Base-by-base conservation (phyloP, 169 alveolate species). In the Plasmodium cynomolgi region DNA sequence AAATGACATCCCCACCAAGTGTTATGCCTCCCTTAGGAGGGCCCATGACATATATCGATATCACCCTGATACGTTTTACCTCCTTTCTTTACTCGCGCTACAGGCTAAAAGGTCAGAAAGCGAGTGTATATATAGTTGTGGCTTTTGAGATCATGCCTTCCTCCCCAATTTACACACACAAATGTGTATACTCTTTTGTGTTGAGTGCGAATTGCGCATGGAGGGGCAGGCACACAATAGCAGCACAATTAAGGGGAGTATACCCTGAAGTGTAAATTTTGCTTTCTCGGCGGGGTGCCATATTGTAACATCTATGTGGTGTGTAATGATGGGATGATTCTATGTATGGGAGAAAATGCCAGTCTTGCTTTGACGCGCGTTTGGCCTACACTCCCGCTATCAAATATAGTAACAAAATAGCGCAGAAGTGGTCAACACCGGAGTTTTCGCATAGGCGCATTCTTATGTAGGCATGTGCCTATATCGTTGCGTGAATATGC, bases 41-140 rank as follows among this genome's bases (percentile, higher is more conserved):
- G 94, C 94, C n/a, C 72, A 88, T 31, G 11, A 81, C 41, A 47
- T 88, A 20, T 88, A 88, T 81, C 33, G 54, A 68, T 80, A 79
- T 26, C 82, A 88, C 83, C 94, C 94, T 44, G 91, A 88, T 41
- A 34, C 82, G n/a, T 88, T 23, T 79, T 88, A 88, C 47, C 68
- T 88, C 6, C 94, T 88, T 37, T 79, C 94, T 9, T 62, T 79
- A 26, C 83, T 88, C n/a, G 34, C 94, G n/a, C 56, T 88, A 81
- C 39, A 33, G 26, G 44, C 11, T 58, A 86, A 86, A 29, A 86
- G 81, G 88, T 79, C 54, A 23, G 54, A 20, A 56, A 20, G 71
- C 26, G 41, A 37, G 44, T 9, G 23, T 23, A 23, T 23, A 68
- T 7, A 68, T 11, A 26, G 5, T 23, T 29, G 37, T 29, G 31